These are phyloP conservation scores for Dillenia suffruticosa DNA, from an alignment of 164 flowering plant species.

Conservation along the genomic window DNA sequence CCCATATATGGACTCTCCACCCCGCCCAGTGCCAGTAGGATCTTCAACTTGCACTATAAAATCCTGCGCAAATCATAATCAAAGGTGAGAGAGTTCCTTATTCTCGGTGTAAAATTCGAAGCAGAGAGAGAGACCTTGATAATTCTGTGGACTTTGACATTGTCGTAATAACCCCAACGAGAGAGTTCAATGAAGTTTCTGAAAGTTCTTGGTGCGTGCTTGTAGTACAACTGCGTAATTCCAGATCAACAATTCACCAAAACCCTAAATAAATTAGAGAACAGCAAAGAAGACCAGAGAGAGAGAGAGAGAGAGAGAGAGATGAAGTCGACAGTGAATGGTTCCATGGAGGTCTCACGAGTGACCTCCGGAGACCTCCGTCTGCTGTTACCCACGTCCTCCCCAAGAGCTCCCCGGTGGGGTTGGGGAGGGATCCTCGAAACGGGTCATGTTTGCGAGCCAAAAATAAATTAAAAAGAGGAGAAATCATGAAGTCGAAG, in stretches of 20 bases:
- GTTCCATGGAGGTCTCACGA: slow-evolving; percentile 91
- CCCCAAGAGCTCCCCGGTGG: not conserved
- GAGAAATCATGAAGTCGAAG: too few species aligned
- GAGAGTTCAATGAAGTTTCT: slow-evolving; percentile 89
- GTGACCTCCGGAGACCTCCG: slow-evolving; percentile 86
- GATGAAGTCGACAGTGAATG: slow-evolving; percentile 77
- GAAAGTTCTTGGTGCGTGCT: slow-evolving; percentile 92
- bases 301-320: slow-evolving; percentile 5
- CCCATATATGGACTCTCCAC: slow-evolving; percentile 97
- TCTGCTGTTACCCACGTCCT: slow-evolving; percentile 71
- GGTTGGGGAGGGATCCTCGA: too few species aligned
- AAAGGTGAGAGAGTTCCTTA: not conserved
- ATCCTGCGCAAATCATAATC: slow-evolving; percentile 40
- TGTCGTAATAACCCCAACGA: slow-evolving; percentile 82
- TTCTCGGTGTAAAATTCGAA: not conserved
- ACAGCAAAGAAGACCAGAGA: not conserved
- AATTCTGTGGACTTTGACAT: slow-evolving; percentile 82
- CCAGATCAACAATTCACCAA: not conserved
- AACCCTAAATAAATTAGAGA: not conserved
- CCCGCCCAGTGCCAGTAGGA: slow-evolving; percentile 97
- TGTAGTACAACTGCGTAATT: slow-evolving; percentile 59
- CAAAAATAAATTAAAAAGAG: too few species aligned
- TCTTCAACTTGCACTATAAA: slow-evolving; percentile 99
- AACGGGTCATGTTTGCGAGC: too few species aligned
- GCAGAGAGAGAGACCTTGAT: slow-evolving; percentile 54